phyloP scores from a whole-genome alignment of 306 rosid genomes.

The Castanospermum australe region DNA sequence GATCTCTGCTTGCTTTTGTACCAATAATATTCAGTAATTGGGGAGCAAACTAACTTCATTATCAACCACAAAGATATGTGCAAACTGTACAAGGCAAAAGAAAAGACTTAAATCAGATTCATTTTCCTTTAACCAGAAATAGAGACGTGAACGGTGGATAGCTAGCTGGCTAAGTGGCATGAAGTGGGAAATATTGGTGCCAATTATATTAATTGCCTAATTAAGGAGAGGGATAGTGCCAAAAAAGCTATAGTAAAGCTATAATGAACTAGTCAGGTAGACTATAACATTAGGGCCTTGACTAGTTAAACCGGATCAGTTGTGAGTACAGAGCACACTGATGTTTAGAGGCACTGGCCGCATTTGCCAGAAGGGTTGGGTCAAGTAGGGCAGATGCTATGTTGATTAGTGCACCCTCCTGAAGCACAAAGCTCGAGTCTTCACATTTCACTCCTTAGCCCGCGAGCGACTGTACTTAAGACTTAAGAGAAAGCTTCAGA shows the following conservation, averaged over 20 bases:
- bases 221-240: constrained; percentile 7
- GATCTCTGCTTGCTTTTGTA: not conserved
- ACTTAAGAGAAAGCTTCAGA: not conserved
- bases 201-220: constrained; percentile 20
- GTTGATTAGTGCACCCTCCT: constrained; percentile 11
- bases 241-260: constrained; percentile 19
- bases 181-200: not conserved
- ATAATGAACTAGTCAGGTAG: not conserved
- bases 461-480: constrained; percentile 1
- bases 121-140: not conserved
- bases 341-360: constrained; percentile 2
- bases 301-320: constrained; percentile 3
- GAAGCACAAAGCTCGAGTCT: constrained; percentile 26
- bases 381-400: not conserved
- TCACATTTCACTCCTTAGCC: constrained; percentile 25
- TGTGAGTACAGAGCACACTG: not conserved
- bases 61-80: not conserved
- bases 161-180: not conserved
- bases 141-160: not conserved
- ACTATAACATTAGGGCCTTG: constrained; percentile 17
- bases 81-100: not conserved
- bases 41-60: not conserved
- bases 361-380: too few relatives aligned
- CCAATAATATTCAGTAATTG: not conserved
- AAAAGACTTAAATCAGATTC: not conserved